Percentiles rank a stretch among this genome's conserved stretches.
These are phyloP conservation scores for Aspergillus intermedius DNA, from an alignment of 2,329 filamentous ascomycete species.

Conservation along the genomic window DNA sequence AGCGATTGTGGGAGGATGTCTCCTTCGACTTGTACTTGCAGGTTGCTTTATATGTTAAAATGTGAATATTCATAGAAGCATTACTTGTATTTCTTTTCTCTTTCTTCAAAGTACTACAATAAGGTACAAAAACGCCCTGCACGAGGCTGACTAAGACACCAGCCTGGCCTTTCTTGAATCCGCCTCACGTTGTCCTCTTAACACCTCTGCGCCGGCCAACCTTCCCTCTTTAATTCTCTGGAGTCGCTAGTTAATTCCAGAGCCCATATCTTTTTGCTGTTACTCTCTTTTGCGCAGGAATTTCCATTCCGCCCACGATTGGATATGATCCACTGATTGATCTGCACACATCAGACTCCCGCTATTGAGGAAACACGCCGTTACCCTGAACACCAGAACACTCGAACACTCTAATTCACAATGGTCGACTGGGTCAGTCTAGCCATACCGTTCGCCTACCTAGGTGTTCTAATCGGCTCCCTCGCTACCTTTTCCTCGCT, in stretches of 20 bases:
- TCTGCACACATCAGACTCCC: background rate
- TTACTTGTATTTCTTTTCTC: no score
- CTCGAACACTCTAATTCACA: conserved; percentile 16
- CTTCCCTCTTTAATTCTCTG: no score
- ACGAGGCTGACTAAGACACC: background rate
- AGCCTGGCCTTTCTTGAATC: background rate
- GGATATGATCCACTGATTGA: no score
- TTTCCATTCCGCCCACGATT: no score
- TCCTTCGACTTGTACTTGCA: no score
- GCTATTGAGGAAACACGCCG: background rate
- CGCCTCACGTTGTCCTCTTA: background rate
- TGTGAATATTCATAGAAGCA: no score
- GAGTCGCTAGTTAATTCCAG: no score
- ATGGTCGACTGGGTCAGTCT: conserved; percentile 76
- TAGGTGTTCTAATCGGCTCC: conserved; percentile 78
- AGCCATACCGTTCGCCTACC: conserved; percentile 79
- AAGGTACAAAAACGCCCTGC: background rate
- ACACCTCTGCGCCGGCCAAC: background rate
- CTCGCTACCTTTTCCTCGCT: conserved; percentile 87
- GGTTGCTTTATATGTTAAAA: no score
- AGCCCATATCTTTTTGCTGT: no score
- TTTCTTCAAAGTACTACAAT: no score
- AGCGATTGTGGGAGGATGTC: background rate
- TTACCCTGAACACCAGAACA: conserved; percentile 1
- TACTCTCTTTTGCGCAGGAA: no score